phyloP scores from a whole-genome alignment of 352 stramenopile genomes.

The Globisporangium camurandrum region DNA sequence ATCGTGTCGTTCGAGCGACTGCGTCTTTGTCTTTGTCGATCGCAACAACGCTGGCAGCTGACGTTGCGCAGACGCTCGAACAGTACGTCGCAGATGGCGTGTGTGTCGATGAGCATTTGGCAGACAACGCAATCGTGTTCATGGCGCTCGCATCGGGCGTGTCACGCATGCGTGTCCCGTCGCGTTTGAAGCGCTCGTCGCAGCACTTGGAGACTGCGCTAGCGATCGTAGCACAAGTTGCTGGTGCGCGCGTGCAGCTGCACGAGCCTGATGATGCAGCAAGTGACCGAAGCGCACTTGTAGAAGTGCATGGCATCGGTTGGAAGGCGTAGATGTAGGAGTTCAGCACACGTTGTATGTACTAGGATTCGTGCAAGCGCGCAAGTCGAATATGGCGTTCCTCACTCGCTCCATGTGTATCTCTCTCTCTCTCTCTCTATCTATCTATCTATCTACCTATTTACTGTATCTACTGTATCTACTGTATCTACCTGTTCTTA shows the following conservation, averaged over 20 bases:
- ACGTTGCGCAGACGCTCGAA: slow-evolving; percentile 16
- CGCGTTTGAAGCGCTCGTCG: slow-evolving; percentile 31
- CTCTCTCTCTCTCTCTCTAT: too few species aligned
- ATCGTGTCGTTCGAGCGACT: too few species aligned
- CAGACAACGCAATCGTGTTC: slow-evolving; percentile 62
- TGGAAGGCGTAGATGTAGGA: neutral
- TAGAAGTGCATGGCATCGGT: slow-evolving; percentile 45
- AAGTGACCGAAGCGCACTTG: slow-evolving; percentile 26
- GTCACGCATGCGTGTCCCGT: slow-evolving; percentile 43
- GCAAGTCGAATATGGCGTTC: too few species aligned
- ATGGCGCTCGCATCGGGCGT: slow-evolving; percentile 52
- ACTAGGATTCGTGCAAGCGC: neutral
- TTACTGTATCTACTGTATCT: too few species aligned
- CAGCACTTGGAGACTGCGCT: slow-evolving; percentile 54
- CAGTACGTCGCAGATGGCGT: slow-evolving; percentile 31
- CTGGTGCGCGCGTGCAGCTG: slow-evolving; percentile 28
- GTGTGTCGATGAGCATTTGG: slow-evolving; percentile 67
- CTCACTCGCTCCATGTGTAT: too few species aligned
- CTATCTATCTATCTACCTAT: too few species aligned
- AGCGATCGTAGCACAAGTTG: slow-evolving; percentile 25
- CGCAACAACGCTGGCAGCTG: slow-evolving; percentile 24
- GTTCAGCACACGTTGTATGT: too few species aligned
- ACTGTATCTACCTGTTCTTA: too few species aligned
- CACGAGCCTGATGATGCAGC: too few species aligned
- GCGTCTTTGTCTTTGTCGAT: too few species aligned